phyloP scores from a whole-genome alignment of 2,329 filamentous ascomycete species.

The Diaporthe aspalathi region DNA sequence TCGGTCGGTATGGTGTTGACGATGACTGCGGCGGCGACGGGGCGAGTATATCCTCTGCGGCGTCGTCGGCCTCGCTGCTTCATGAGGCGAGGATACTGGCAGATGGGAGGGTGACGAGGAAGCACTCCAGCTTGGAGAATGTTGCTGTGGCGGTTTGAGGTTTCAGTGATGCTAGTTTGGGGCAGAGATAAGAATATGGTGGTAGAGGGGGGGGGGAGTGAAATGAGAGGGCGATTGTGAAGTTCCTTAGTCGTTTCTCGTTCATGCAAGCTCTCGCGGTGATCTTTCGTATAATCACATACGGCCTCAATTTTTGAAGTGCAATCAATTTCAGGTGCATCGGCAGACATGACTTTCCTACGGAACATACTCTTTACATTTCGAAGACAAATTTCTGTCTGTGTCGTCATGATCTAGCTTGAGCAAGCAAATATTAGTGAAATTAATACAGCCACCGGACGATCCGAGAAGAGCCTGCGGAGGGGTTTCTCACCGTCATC shows the following conservation, averaged over 20 bases:
- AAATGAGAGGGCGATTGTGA: slow-evolving; percentile 40
- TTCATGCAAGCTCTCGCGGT: too few relatives aligned
- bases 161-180: background rate
- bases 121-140: slow-evolving; percentile 25
- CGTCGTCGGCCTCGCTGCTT: background rate
- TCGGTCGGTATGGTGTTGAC: background rate
- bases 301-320: background rate
- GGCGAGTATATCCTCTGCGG: slow-evolving; percentile 4
- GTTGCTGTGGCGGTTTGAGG: slow-evolving; percentile 9
- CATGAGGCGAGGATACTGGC: slow-evolving; percentile 29
- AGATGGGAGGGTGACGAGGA: slow-evolving; percentile 23
- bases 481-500: too few relatives aligned
- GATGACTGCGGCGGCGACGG: background rate
- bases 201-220: background rate
- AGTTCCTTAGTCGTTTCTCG: background rate
- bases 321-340: background rate
- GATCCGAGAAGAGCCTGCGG: background rate
- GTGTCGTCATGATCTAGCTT: background rate
- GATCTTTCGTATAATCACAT: background rate
- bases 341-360: background rate
- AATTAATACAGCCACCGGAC: background rate
- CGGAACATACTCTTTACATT: background rate
- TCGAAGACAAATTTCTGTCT: background rate
- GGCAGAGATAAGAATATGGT: background rate
- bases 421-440: background rate